Conservation (phyloP, 2,329 filamentous ascomycete species). For the Zymoseptoria ardabiliae region DNA sequence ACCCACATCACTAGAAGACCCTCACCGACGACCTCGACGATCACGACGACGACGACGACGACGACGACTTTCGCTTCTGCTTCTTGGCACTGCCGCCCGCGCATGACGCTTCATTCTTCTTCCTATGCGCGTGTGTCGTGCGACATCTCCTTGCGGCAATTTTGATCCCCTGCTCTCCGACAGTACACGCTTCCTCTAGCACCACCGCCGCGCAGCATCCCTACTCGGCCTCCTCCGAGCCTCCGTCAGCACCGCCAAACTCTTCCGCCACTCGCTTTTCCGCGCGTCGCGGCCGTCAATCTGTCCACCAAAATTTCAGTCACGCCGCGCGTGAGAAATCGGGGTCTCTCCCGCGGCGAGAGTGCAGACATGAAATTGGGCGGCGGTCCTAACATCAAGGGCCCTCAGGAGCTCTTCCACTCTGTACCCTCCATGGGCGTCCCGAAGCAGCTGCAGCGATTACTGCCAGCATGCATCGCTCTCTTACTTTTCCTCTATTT, state of each 20-base stretch:
- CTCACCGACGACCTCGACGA: background rate
- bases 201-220: background rate
- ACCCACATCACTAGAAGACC: too few relatives aligned
- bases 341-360: background rate
- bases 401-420: slow-evolving; percentile 12
- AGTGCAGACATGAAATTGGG: slow-evolving; percentile 1
- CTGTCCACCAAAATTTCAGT: background rate
- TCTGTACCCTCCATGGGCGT: slow-evolving; percentile 26
- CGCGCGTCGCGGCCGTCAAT: background rate
- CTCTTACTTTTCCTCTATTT: slow-evolving; percentile 41
- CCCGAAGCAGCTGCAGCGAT: slow-evolving; percentile 44
- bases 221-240: background rate
- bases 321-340: background rate
- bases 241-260: background rate
- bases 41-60: background rate
- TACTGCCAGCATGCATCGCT: slow-evolving; percentile 41
- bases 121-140: background rate
- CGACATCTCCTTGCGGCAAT: background rate
- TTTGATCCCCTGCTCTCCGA: background rate
- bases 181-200: background rate
- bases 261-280: background rate
- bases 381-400: slow-evolving; percentile 4
- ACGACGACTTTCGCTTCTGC: background rate
- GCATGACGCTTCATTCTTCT: background rate
- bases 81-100: background rate